These are phyloP conservation scores for Platanus orientalis DNA, from an alignment of 164 flowering plant species.

Conservation along the genomic window DNA sequence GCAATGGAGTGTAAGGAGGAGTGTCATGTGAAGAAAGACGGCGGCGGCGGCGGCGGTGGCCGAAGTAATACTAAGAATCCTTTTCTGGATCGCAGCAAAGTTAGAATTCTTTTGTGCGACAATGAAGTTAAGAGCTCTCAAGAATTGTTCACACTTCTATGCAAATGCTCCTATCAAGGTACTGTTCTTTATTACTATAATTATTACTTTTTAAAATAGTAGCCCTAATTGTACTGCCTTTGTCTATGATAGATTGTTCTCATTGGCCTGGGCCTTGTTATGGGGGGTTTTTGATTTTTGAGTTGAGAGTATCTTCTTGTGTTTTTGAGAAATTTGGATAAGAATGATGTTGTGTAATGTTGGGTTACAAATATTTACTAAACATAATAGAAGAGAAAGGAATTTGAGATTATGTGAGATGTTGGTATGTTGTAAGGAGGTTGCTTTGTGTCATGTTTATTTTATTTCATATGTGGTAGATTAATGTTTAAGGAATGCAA, in stretches of 20 bases:
- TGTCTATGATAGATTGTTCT: neutral
- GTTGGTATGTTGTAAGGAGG: too few relatives aligned
- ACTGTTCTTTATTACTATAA: neutral
- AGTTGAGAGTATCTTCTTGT: neutral
- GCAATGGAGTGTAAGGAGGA: slow-evolving; percentile 17
- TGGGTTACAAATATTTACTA: too few relatives aligned
- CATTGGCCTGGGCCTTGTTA: too few relatives aligned
- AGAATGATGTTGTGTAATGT: neutral
- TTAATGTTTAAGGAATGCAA: too few relatives aligned
- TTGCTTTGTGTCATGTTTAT: too few relatives aligned
- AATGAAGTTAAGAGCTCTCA: slow-evolving; percentile 58
- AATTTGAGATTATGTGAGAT: too few relatives aligned
- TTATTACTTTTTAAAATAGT: too few relatives aligned
- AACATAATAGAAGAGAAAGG: too few relatives aligned
- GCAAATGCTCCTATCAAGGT: slow-evolving; percentile 95
- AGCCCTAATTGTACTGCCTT: neutral
- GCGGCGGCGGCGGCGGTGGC: slow-evolving; percentile 18
- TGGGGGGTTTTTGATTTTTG: neutral
- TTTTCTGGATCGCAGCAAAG: slow-evolving; percentile 85
- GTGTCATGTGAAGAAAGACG: slow-evolving; percentile 23
- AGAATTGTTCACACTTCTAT: slow-evolving; percentile 60
- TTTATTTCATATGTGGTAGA: too few relatives aligned
- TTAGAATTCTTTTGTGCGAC: slow-evolving; percentile 86
- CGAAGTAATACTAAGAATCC: slow-evolving; percentile 35
- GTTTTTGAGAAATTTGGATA: neutral